These are phyloP conservation scores for Amanita jacksonii DNA, from an alignment of 768 basidiomycete genomes.

Conservation along the genomic window DNA sequence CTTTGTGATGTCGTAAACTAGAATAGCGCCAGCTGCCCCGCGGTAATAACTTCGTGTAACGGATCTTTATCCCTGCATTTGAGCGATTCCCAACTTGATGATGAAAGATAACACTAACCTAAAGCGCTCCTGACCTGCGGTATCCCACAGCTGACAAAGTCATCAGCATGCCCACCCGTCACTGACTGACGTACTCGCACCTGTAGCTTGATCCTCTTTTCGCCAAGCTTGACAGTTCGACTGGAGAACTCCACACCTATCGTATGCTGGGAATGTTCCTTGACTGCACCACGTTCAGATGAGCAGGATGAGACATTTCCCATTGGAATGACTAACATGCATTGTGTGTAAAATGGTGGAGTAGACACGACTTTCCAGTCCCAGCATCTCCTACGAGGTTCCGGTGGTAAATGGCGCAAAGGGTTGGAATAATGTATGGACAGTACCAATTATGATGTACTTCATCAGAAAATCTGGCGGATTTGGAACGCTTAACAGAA, in stretches of 20 bases:
- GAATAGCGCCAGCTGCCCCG: conserved; percentile 84
- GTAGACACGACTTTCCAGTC: conserved; percentile 92
- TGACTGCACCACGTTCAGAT: conserved; percentile 46
- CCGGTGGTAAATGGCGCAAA: conserved; percentile 5
- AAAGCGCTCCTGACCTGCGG: conserved; percentile 94
- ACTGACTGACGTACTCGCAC: conserved; percentile 30
- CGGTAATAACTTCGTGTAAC: conserved; percentile 95
- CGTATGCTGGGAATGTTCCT: conserved; percentile 93
- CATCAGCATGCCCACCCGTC: conserved; percentile 12
- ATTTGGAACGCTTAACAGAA: conserved; percentile 12
- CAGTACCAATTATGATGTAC: conserved; percentile 88
- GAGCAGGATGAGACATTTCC: conserved; percentile 7
- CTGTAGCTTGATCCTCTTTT: conserved; percentile 93
- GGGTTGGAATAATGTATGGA: conserved; percentile 8
- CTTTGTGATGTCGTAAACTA: conserved; percentile 94
- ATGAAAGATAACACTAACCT: conserved; percentile 35
- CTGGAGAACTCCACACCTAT: conserved; percentile 99
- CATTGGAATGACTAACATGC: conserved; percentile 57
- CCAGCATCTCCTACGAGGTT: conserved; percentile 76
- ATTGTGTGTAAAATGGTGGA: conserved; percentile 96
- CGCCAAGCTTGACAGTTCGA: conserved; percentile 84
- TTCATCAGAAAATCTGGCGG: conserved; percentile 93
- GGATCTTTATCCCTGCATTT: conserved; percentile 36
- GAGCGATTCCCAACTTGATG: conserved; percentile 5
- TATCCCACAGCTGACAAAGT: conserved; percentile 79